Evolutionary conservation across 1,139 yeast species (phyloP).

Genomic region (Blastobotrys raffinosifermentans): DNA sequence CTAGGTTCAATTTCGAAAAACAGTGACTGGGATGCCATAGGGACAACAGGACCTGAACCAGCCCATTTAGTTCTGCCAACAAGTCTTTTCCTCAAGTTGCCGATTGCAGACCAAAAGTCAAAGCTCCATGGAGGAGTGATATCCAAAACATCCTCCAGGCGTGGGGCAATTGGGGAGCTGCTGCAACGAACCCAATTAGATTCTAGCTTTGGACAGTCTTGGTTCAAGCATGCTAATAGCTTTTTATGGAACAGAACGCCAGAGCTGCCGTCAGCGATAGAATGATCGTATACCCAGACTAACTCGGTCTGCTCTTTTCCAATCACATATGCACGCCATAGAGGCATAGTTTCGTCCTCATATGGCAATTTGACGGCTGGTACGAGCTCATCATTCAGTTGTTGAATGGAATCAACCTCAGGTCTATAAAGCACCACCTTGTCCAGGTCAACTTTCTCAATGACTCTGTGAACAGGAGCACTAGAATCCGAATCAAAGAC

Average conservation of each 20-base stretch:
- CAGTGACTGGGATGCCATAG: conserved; percentile 14
- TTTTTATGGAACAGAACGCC: conserved; percentile 19
- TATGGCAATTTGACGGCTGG: conserved; percentile 9
- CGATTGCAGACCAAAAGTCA: neutral
- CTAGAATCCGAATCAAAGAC: conserved; percentile 4
- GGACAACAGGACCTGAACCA: conserved; percentile 10
- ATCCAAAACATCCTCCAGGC: conserved; percentile 14
- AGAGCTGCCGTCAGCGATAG: conserved; percentile 20
- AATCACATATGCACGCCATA: conserved; percentile 19
- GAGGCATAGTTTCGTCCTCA: conserved; percentile 14
- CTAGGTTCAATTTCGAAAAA: conserved; percentile 12
- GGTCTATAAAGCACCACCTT: conserved; percentile 4
- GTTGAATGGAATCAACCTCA: conserved; percentile 3
- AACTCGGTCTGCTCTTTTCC: conserved; percentile 9
- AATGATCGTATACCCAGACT: conserved; percentile 21
- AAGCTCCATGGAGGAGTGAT: conserved; percentile 14
- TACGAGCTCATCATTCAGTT: conserved; percentile 6
- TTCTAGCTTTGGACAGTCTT: neutral
- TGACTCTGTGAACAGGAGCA: conserved; percentile 2
- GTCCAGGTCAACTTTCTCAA: conserved; percentile 8
- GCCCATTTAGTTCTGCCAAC: conserved; percentile 8
- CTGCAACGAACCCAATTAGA: neutral
- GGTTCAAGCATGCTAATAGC: conserved; percentile 12
- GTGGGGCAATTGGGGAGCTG: neutral
- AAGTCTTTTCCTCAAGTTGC: neutral